Evolutionary conservation across 2,329 filamentous ascomycete species (phyloP).

Genomic region (Aspergillus luchuensis): DNA sequence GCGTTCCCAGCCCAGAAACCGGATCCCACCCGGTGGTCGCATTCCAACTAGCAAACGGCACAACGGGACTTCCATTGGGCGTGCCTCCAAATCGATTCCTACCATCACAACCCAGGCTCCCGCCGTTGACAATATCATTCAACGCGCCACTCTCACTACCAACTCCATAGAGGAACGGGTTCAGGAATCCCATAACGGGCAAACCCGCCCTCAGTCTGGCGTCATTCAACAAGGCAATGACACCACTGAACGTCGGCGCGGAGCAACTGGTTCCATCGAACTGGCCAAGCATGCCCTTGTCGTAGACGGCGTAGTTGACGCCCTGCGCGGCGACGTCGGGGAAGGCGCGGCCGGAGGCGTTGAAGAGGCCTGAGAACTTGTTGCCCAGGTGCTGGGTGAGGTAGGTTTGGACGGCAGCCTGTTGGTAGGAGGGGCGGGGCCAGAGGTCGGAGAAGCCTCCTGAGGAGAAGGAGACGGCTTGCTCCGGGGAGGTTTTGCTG

Average conservation of each 20-base stretch:
- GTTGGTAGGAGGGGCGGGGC: slow-evolving; percentile 38
- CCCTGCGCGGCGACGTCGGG: slow-evolving; percentile 46
- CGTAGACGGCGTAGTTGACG: slow-evolving; percentile 34
- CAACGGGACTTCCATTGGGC: slow-evolving; percentile 39
- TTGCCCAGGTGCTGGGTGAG: slow-evolving; percentile 29
- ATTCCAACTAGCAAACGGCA: slow-evolving; percentile 54
- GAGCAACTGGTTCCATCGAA: slow-evolving; percentile 53
- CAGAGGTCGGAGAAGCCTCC: slow-evolving; percentile 46
- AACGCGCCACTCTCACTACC: slow-evolving; percentile 40
- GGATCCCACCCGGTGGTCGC: slow-evolving; percentile 55
- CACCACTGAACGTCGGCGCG: slow-evolving; percentile 59
- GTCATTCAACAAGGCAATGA: slow-evolving; percentile 66
- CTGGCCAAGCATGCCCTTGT: slow-evolving; percentile 28
- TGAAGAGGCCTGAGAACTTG: slow-evolving; percentile 33
- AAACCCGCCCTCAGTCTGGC: slow-evolving; percentile 55
- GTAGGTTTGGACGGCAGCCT: slow-evolving; percentile 40
- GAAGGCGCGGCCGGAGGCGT: slow-evolving; percentile 41
- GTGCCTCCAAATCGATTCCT: slow-evolving; percentile 45
- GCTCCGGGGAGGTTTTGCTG: slow-evolving; percentile 39
- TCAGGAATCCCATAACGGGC: slow-evolving; percentile 58
- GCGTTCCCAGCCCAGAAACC: slow-evolving; percentile 49
- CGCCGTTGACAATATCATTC: slow-evolving; percentile 53
- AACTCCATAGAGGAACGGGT: slow-evolving; percentile 60
- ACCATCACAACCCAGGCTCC: slow-evolving; percentile 51
- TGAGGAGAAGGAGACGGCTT: slow-evolving; percentile 44